phyloP scores from a whole-genome alignment of 208 protist species.

The Trypanosoma theileri region DNA sequence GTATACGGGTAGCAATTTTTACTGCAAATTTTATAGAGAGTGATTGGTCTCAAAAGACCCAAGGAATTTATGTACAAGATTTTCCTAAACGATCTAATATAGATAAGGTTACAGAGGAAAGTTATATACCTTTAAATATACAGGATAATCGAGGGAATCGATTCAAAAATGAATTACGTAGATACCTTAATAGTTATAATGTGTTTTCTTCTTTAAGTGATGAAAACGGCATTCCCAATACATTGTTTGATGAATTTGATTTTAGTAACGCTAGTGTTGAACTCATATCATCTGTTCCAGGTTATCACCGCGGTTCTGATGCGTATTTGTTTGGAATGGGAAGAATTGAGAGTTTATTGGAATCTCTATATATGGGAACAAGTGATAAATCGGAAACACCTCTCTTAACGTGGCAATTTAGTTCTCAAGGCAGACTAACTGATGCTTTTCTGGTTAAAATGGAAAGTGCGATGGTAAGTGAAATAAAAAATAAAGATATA shows the following conservation, averaged over 20 bases:
- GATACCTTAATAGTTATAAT: conserved; percentile 35
- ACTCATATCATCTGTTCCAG: conserved; percentile 70
- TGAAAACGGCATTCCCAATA: conserved; percentile 5
- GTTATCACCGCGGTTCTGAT: conserved; percentile 34
- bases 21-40: conserved; percentile 72
- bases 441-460: conserved; percentile 48
- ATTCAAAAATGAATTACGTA: conserved; percentile 45
- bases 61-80: conserved; percentile 84
- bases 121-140: background rate
- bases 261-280: conserved; percentile 54
- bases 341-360: conserved; percentile 33
- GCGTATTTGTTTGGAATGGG: conserved; percentile 35
- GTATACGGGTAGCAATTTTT: conserved; percentile 66
- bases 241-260: conserved; percentile 59
- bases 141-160: conserved; percentile 31
- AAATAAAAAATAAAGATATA: background rate
- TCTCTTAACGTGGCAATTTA: conserved; percentile 83
- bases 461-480: conserved; percentile 40
- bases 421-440: conserved; percentile 69
- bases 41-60: conserved; percentile 70
- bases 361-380: conserved; percentile 6
- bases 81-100: conserved; percentile 43
- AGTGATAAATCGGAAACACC: background rate
- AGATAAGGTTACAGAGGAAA: background rate
- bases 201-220: background rate